phyloP scores from a whole-genome alignment of 1,284 basidiomycete species.

The Spongiforma sp. region DNA sequence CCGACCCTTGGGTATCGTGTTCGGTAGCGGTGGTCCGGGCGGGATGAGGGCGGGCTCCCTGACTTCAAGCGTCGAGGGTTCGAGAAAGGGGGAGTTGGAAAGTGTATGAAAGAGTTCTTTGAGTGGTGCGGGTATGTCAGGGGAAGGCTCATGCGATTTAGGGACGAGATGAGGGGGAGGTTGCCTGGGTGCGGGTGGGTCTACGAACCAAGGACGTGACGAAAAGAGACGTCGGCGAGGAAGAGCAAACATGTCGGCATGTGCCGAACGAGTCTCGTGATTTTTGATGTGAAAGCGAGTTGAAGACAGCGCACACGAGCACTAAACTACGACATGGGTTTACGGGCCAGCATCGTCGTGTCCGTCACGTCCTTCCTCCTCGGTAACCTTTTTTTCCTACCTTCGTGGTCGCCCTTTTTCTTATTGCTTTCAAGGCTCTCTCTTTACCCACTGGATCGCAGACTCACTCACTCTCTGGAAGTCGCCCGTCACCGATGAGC shows the following conservation, averaged over 20 bases:
- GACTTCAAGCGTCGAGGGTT: conserved; percentile 58
- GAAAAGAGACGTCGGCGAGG: conserved; percentile 12
- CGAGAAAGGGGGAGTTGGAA: conserved; percentile 63
- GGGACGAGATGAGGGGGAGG: conserved; percentile 41
- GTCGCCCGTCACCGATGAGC: conserved; percentile 75
- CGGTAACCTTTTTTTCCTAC: conserved; percentile 48
- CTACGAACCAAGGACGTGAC: conserved; percentile 59
- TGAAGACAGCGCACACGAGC: conserved; percentile 27
- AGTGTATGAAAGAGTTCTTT: conserved; percentile 59
- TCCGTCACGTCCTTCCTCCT: conserved; percentile 80
- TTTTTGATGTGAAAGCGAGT: no score
- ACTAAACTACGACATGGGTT: conserved; percentile 51
- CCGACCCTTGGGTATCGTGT: conserved; percentile 59
- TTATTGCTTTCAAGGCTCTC: conserved; percentile 53
- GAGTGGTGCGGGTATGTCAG: conserved; percentile 51
- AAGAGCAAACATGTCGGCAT: conserved; percentile 25
- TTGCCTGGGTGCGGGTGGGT: conserved; percentile 36
- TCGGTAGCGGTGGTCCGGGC: conserved; percentile 59
- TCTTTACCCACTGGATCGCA: conserved; percentile 88
- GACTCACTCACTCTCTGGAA: conserved; percentile 87
- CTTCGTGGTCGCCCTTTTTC: not conserved
- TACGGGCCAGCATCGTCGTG: conserved; percentile 72
- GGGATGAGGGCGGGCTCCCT: conserved; percentile 50
- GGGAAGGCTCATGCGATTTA: conserved; percentile 45
- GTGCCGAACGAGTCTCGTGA: conserved; percentile 27